Base-by-base conservation (phyloP, 768 basidiomycete species). In the Pleurotus giganteus region DNA sequence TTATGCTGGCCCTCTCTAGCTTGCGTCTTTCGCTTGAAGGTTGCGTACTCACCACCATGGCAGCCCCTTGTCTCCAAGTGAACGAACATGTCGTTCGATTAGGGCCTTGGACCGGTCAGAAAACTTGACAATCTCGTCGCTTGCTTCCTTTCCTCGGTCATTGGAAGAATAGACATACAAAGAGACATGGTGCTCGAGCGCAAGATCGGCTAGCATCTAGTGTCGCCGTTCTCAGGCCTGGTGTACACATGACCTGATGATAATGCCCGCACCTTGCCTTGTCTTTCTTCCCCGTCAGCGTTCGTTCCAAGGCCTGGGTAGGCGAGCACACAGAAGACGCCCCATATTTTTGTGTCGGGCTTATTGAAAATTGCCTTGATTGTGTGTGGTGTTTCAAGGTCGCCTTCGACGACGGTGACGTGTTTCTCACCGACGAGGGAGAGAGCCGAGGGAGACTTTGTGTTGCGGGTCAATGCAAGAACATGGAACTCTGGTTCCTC, bases 261-360 rank as follows among this genome's bases (percentile, higher is more conserved):
- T 8, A 15, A n/a, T 12, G 17, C 8, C 61, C 67, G 34, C 31
- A 74, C 75, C 64, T 69, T 75, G 15, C 75, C 75, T 52, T 75
- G 75, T 24, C 58, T 63, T 55, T 71, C 71, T 45, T 74, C 73
- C 2, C 68, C 72, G 28, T 72, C 69, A 9, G 70, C 71, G 52
- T 69, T 67, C 2, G 68, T 72, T 13, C 75, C 74, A 12, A 76
- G 67, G 9, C 75, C 75, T 0, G 75, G 74, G 54, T 68, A 76
- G 5, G 69, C 70, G 1, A 75, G 64, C 26, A 69, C 70, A 27
- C 69, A 67, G 53, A 70, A 75, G 3, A 76, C 74, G 9, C 74
- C 75, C 69, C 69, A 76, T 8, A 75, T 59, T 4, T 27, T 58
- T 13, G 36, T 52, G 52, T 69, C 66, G 1, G 65, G 67, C 29